Evolutionary conservation across 306 rosid species (phyloP), one percentile per base, ranked within the genome.

Genomic region (Elaeagnus macrophylla): DNA sequence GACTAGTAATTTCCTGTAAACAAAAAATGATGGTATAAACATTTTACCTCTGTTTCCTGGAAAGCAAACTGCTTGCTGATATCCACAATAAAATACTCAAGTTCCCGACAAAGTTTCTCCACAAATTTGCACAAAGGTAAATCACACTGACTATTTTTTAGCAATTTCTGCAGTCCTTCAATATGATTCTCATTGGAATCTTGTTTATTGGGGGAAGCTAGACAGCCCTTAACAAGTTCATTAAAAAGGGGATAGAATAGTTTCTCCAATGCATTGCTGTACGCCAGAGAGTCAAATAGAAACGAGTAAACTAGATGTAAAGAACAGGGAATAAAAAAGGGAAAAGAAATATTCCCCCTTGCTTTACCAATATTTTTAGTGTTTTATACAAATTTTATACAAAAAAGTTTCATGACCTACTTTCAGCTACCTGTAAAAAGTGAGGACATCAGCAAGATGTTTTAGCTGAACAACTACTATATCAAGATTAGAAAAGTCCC

Each of bases 221-320:
- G 40, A 56, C 65, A 46, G 53, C 67, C 65, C 54, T 64, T 39
- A 25, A 71, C 66, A 66, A 68, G 66, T 70, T 78, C 77, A 54
- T 57, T 71, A 71, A 86, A 67, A 64, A 82, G 40, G 19, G 89
- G 83, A 57, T 53, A 64, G 67, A 86, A 74, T 64, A 84, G 67
- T 71, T 77, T 86, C 68, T 82, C 79, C 79, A 67, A 64, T 42
- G 96, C 96, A 72, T 73, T 75, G 67, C 97, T 84, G 87, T 48
- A 56, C 36, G 70, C 62, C 67, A 77, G 51, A 37, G 72, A 71
- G 54, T 45, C 49, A 15, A 49, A 36, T 53, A 50, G 66, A 53
- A 54, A 64, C 69, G 52, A 75, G 58, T 65, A 53, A 48, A 40
- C 10, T 53, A 39, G 51, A 39, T 51, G 44, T 37, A 41, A 62